phyloP scores from a whole-genome alignment of 2,329 filamentous ascomycete genomes.

The Monosporascus sp. region DNA sequence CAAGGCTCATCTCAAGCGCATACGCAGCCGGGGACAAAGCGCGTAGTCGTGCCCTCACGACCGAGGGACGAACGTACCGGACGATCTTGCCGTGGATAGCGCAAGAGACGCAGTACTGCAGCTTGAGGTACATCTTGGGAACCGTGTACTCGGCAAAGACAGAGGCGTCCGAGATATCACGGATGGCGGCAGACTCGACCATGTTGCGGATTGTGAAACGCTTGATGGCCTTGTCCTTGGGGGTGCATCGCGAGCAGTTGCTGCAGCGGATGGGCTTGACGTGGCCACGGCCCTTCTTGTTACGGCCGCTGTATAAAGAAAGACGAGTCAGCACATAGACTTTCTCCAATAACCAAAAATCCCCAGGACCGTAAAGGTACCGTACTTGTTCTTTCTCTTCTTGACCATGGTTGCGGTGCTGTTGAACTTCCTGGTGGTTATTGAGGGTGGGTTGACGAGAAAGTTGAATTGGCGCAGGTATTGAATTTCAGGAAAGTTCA shows the following conservation, averaged over 20 bases:
- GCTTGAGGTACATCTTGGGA: conserved; percentile 99
- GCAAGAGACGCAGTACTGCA: conserved; percentile 99
- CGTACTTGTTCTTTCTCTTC: conserved; percentile 66
- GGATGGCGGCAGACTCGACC: conserved; percentile 99
- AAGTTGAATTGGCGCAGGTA: neutral
- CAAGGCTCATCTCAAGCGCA: conserved; percentile 54
- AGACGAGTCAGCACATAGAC: conserved; percentile 15
- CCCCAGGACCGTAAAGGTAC: conserved; percentile 10
- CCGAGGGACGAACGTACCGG: conserved; percentile 69
- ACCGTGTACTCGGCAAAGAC: conserved; percentile 99
- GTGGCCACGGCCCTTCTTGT: conserved; percentile 99
- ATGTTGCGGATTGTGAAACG: conserved; percentile 99
- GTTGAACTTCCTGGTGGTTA: conserved; percentile 2
- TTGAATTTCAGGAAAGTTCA: neutral
- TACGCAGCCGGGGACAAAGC: conserved; percentile 26
- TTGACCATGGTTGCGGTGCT: conserved; percentile 61
- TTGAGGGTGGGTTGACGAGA: neutral
- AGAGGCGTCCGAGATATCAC: conserved; percentile 99
- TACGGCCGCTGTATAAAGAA: conserved; percentile 69
- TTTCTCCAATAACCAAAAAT: neutral
- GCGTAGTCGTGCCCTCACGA: conserved; percentile 52
- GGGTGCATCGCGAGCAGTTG: conserved; percentile 77
- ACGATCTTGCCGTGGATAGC: conserved; percentile 99
- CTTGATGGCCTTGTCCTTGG: conserved; percentile 99
- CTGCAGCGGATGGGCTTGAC: conserved; percentile 92